Percentiles rank a stretch among this genome's conserved stretches.
Evolutionary conservation across 768 basidiomycete species (phyloP).

Genomic region (Lactifluus pinguis): DNA sequence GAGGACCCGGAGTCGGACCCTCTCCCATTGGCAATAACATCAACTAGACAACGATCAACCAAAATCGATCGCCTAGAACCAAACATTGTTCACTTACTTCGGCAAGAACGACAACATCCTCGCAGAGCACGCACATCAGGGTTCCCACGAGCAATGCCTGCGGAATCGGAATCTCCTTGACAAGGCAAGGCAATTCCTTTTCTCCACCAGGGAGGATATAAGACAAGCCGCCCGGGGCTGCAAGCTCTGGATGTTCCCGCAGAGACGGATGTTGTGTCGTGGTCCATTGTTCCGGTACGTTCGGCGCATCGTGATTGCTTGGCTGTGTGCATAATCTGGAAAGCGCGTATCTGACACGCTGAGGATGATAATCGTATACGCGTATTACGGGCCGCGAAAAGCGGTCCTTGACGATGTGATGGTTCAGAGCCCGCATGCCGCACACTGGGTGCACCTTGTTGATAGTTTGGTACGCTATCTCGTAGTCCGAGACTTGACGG

Average conservation of each 20-base stretch:
- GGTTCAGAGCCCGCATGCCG: neutral
- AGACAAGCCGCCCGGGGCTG: neutral
- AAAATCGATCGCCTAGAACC: neutral
- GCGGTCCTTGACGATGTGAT: neutral
- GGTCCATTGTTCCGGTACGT: neutral
- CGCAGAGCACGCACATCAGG: neutral
- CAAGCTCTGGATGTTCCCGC: neutral
- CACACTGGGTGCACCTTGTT: neutral
- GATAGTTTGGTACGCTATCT: neutral
- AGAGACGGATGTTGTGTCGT: neutral
- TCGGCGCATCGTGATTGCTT: too few species aligned
- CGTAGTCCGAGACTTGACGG: neutral
- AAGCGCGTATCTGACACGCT: neutral
- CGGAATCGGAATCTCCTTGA: slow-evolving; percentile 1
- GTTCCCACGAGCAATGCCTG: neutral
- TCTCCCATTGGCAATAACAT: neutral
- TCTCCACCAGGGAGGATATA: neutral
- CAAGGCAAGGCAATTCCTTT: neutral
- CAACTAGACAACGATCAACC: neutral
- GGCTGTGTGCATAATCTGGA: neutral
- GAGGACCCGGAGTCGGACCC: neutral
- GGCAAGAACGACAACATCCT: neutral
- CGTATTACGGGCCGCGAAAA: neutral
- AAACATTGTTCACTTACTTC: neutral
- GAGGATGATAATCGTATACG: slow-evolving; percentile 1